phyloP scores from a whole-genome alignment of 2,329 filamentous ascomycete species.

The Fusarium sororula region DNA sequence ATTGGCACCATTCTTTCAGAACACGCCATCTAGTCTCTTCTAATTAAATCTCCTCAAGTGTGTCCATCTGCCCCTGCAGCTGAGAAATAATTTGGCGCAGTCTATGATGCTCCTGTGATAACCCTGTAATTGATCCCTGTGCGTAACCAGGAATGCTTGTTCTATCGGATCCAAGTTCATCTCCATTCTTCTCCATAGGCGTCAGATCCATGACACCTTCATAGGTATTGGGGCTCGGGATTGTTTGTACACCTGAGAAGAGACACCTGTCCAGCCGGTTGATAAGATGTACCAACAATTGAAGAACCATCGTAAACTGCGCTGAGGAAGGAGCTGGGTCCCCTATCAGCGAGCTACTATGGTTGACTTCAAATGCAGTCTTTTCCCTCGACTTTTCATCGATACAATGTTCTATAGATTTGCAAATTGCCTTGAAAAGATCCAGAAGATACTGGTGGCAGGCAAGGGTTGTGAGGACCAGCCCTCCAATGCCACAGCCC shows the following conservation, averaged over 20 bases:
- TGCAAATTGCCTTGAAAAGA: neutral
- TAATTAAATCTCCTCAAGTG: neutral
- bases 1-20: accelerated
- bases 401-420: neutral
- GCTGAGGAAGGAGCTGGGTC: neutral
- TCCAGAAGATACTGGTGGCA: neutral
- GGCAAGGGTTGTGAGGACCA: neutral
- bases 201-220: neutral
- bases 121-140: neutral
- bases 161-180: neutral
- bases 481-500: neutral
- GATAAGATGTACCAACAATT: neutral
- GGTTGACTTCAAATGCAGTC: neutral
- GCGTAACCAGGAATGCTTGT: neutral
- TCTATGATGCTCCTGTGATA: neutral
- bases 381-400: neutral
- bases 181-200: neutral
- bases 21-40: accelerated
- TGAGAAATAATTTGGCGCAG: neutral
- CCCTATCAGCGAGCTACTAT: neutral
- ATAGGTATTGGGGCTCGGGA: neutral
- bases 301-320: neutral
- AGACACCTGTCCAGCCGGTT: neutral
- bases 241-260: neutral
- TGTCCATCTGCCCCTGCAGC: neutral